A percentile compares a stretch with the other conserved stretches of the same genome.
These are phyloP conservation scores for Vitis rupestris DNA, from an alignment of 164 flowering plant species.

Conservation along the genomic window DNA sequence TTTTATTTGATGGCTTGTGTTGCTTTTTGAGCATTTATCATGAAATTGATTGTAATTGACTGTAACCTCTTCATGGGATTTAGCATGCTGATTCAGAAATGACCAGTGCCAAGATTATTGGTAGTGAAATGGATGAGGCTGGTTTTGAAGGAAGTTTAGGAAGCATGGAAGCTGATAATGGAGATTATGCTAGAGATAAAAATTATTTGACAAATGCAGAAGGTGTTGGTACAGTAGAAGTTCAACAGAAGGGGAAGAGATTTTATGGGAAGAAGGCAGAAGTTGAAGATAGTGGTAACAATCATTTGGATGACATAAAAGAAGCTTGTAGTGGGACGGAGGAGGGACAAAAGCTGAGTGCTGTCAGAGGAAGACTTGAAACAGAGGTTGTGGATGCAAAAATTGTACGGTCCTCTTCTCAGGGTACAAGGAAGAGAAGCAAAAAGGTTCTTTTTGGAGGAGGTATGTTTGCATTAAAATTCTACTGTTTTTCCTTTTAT, in stretches of 20 bases:
- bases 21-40: not conserved
- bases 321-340: constrained; percentile 83
- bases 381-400: constrained; percentile 39
- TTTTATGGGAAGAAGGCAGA: constrained; percentile 33
- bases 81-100: constrained; percentile 35
- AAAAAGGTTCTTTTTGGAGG: constrained; percentile 41
- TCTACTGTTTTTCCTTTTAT: not conserved
- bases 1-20: not conserved
- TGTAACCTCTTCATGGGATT: constrained; percentile 12
- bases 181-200: constrained; percentile 35
- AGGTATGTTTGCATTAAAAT: constrained; percentile 31
- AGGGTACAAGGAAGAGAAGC: constrained; percentile 48
- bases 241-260: constrained; percentile 37
- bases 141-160: constrained; percentile 55
- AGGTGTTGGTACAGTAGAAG: constrained; percentile 30
- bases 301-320: constrained; percentile 45
- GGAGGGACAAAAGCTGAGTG: constrained; percentile 41
- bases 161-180: constrained; percentile 65
- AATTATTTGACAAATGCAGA: constrained; percentile 27
- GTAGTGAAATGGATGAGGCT: constrained; percentile 43
- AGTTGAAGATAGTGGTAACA: constrained; percentile 29
- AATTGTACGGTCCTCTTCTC: constrained; percentile 29
- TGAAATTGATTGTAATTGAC: constrained; percentile 6
- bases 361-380: constrained; percentile 35
- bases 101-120: constrained; percentile 27